Evolutionary conservation across 2,329 filamentous ascomycete genomes (phyloP), one percentile per base, ranked within the genome.

Genomic region (Talaromyces sp.): DNA sequence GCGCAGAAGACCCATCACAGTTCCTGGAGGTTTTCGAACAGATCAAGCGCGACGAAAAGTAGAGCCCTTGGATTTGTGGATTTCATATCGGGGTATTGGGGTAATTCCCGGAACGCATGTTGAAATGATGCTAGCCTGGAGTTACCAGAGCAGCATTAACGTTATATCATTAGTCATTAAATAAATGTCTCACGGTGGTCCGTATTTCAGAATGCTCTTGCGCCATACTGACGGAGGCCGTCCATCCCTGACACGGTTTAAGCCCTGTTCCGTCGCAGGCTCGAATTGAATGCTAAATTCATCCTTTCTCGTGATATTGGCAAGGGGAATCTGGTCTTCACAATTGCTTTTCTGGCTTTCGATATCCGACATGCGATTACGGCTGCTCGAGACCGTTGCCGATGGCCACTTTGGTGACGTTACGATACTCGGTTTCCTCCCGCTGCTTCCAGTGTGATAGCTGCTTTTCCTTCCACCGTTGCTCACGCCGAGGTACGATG

Each of bases 1-100:
- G 90, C 1, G 90, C 89, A 1, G 86, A 92, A 75, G 88, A 91
- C 61, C 81, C 86, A 2, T 77, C 80, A 52, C 82, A 68, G 26
- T 60, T 57, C 35, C 43, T 60, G 46, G 27, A 38, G 3, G 50
- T 57, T 46, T 72, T 90, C 63, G 79, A 85, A 66, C 75, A 87
- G 54, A 89, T 93, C 71, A 78, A 85, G 63, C 78, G 80, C 68
- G 80, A 55, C 24, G 53, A 55, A 24, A 32, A 55, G 24, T 29
- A 52, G 12, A 2, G 19, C 11, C 14, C 19, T 2, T 11, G 19
- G 8, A 21, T 21, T 21, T 24, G 2, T 11, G 19, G 8, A 21
- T 21, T 21, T 24, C 5, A 46, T 21, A 46, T 46, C 21, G 43
- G 43, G 2, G 2, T n/a, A 43, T 19, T 19, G 14, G 14, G 31